Evolutionary conservation across 148 eudicot species (phyloP), one percentile per base, ranked within the genome.

Genomic region (Spergularia bocconei): DNA sequence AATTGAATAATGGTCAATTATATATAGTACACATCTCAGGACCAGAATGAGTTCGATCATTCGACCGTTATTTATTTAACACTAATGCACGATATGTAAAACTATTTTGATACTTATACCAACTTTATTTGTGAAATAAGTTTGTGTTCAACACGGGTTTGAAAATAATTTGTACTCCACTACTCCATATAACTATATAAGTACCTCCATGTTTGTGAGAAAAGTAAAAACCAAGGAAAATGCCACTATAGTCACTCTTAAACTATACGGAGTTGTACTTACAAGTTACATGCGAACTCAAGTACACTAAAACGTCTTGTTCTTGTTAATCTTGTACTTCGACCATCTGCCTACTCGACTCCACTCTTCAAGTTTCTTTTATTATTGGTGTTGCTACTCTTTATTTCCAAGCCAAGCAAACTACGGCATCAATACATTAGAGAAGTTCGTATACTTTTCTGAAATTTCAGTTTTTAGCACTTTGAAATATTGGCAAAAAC

Each of bases 331-430:
- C 58, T 65, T 48, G 20, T 71, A 64, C 71, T 64, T 54, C 17
- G 70, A 78, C 80, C 12, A 55, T 61, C 17, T 67, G 78, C 79
- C 73, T 67, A 76, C 72, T 76, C 58, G 29, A 67, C 21, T 52
- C n/a, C 63, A 1, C 13, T 12, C 2, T 25, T 52, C 23, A 54
- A 41, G 15, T 19, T 11, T 54, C 23, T 14, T 19, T 62, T 77
- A 41, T 61, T 54, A 66, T 50, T 33, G 73, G 61, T 79, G 58
- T 72, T 20, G 13, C 61, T 33, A 66, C 77, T 73, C 77, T 72
- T 79, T 79, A 53, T 57, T 73, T 79, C 54, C 67, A 79, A 79
- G 81, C 71, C 73, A 79, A 73, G 77, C 81, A 64, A 79, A 65
- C 65, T 77, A 58, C 33, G 65, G 2, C 19, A 13, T 47, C 36